A percentile compares a stretch with the other conserved stretches of the same genome.
These are phyloP conservation scores for Penicillium bialowiezense DNA, from an alignment of 495 filamentous ascomycete genomes.

Conservation along the genomic window DNA sequence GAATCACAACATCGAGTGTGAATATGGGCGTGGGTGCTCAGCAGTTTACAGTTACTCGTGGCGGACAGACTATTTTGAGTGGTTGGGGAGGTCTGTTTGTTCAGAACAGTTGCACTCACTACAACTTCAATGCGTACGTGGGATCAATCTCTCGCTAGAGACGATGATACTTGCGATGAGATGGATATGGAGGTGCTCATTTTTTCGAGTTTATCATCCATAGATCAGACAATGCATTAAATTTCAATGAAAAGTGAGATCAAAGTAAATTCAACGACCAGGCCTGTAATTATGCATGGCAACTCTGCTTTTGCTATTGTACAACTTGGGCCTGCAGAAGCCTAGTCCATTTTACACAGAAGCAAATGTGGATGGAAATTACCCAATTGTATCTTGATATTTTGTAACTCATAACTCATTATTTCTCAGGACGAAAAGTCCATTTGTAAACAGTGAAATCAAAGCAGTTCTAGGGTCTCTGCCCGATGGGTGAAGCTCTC, in stretches of 20 bases:
- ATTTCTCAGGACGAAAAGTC: too few species aligned
- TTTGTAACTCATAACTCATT: neutral
- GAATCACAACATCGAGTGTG: constrained; percentile 43
- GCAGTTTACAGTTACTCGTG: constrained; percentile 45
- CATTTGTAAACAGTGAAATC: neutral
- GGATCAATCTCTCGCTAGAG: neutral
- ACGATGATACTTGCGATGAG: too few species aligned
- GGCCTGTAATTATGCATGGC: too few species aligned
- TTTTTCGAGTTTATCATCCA: too few species aligned
- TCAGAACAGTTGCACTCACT: neutral
- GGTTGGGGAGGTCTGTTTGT: constrained; percentile 16
- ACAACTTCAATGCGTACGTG: constrained; percentile 6
- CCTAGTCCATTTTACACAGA: too few species aligned
- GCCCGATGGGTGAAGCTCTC: constrained; percentile 16
- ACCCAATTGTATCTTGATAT: neutral
- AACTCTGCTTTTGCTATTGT: too few species aligned
- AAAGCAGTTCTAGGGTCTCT: constrained; percentile 21
- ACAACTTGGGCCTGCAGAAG: too few species aligned
- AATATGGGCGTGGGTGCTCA: constrained; percentile 51
- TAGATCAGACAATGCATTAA: too few species aligned
- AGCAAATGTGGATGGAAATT: neutral
- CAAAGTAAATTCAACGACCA: too few species aligned
- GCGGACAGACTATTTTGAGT: constrained; percentile 40
- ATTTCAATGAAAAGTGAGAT: too few species aligned
- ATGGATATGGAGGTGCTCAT: too few species aligned